These are phyloP conservation scores for Oldenlandia corymbosa DNA, from an alignment of 257 asterid species.

Conservation along the genomic window DNA sequence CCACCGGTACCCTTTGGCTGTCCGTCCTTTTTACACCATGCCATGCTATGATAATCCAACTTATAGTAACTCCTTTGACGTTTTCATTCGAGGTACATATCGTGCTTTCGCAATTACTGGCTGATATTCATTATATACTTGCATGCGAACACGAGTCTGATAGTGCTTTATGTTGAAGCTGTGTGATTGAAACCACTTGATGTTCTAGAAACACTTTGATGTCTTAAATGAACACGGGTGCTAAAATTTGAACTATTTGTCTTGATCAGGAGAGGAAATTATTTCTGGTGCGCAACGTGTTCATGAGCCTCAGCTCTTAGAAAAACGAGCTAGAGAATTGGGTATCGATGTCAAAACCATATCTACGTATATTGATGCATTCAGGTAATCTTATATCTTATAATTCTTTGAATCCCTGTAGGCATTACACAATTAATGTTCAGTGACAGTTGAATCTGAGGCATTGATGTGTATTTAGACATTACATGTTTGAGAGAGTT, in stretches of 20 bases:
- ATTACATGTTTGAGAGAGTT: too few species aligned
- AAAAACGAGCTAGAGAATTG: conserved; percentile 58
- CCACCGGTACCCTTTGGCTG: conserved; percentile 80
- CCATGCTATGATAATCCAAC: conserved; percentile 59
- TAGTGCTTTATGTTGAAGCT: not conserved
- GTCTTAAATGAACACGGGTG: too few species aligned
- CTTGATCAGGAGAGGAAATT: conserved; percentile 73
- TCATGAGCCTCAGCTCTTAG: conserved; percentile 59
- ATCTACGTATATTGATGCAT: conserved; percentile 76
- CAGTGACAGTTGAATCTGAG: too few species aligned
- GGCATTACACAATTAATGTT: too few species aligned
- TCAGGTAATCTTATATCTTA: conserved; percentile 42
- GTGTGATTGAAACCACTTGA: not conserved
- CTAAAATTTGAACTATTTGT: not conserved
- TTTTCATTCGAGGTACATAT: conserved; percentile 65
- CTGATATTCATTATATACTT: not conserved
- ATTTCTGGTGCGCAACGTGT: conserved; percentile 95
- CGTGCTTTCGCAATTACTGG: not conserved
- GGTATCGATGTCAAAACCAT: conserved; percentile 76
- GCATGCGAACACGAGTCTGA: too few species aligned
- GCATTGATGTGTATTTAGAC: too few species aligned
- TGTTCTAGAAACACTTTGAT: too few species aligned
- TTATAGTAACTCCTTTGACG: conserved; percentile 88
- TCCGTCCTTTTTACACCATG: conserved; percentile 93
- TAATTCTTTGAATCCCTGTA: not conserved